Evolutionary conservation across 495 filamentous ascomycete species (phyloP), one percentile per base, ranked within the genome.

Genomic region (Friedmanniomyces simplex): DNA sequence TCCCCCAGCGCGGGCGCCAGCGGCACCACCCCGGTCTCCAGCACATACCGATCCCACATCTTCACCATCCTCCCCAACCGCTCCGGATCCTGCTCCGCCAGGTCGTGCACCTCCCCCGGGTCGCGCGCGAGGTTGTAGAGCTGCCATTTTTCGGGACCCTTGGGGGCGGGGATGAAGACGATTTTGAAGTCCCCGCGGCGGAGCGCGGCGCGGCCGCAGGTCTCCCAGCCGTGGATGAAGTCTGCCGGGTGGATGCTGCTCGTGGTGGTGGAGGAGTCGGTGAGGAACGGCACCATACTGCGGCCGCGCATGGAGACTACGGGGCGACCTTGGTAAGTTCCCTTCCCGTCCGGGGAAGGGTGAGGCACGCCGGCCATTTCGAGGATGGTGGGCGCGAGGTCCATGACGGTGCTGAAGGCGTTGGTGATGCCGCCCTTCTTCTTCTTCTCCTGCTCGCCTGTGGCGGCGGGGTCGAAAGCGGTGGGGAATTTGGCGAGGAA

Each of bases 331-430:
- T 77, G 71, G 58, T 81, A 84, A 4, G 62, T 74, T 5, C 56
- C 56, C 26, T 58, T 52, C 2, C 56, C 56, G 26, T 60, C 51
- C 2, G 79, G 74, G 1, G 76, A 79, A 0, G 81, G 82, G 58
- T 83, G 81, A 53, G 71, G 65, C 13, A 83, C 69, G 26, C 81
- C 81, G 0, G 79, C 82, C 71, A 84, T 77, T 25, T 82, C 74
- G 26, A 86, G 69, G 55, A 84, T 76, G 1, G 77, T 80, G 1
- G 79, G 81, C 16, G 76, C 77, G 1, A 83, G 67, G 63, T 85
- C 82, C 81, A 84, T 84, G 53, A 84, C 78, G 0, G 79, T 85
- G 26, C 75, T 73, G 69, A 83, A 85, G 43, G 74, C 68, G 63
- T 80, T 71, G 4, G 74, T 80, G 59, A 85, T 76, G 7, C 71